Evolutionary conservation across 2,329 filamentous ascomycete species (phyloP), one percentile per base, ranked within the genome.

Genomic region (Ophiocordyceps sinensis): DNA sequence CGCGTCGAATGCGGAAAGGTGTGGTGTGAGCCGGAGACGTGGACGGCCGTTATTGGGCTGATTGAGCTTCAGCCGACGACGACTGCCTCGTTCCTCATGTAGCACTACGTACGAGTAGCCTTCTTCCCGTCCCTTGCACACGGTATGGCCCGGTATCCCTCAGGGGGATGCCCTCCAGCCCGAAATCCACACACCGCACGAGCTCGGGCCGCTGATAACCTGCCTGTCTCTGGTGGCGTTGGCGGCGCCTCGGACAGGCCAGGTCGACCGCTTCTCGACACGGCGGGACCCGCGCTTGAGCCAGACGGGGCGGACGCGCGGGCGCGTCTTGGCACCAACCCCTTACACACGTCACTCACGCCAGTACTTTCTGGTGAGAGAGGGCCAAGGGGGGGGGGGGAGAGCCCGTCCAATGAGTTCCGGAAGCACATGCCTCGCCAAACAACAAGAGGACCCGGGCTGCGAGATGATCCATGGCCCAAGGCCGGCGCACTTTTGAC

Each of bases 41-140:
- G 57, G 56, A 58, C 46, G 44, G 43, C 52, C 45, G 48, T 59
- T 51, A 59, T 59, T 59, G 57, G 57, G 43, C 53, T 51, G 42
- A 29, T 43, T 45, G 14, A 17, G 14, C 32, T n/a, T 15, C 17
- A 10, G 39, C 44, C 47, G 37, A n/a, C 32, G 14, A n/a, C 19
- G 7, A n/a, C 2, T 7, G 32, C 32, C 32, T 35, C 32, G 32
- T 35, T 15, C 14, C 17, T 19, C 14, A 35, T 15, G 32, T 35
- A 11, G n/a, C 32, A 35, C 32, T n/a, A 17, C 32, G 14, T n/a
- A 35, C 32, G 32, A 15, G 14, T 15, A 35, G 32, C 14, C 14
- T 15, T 3, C n/a, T 19, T 17, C 32, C 17, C 32, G 9, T 35
- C 13, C 5, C 15, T 35, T 35, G 15, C 32, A 35, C 38, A 40